phyloP scores from a whole-genome alignment of 257 asterid genomes.

The Linaria vulgaris region DNA sequence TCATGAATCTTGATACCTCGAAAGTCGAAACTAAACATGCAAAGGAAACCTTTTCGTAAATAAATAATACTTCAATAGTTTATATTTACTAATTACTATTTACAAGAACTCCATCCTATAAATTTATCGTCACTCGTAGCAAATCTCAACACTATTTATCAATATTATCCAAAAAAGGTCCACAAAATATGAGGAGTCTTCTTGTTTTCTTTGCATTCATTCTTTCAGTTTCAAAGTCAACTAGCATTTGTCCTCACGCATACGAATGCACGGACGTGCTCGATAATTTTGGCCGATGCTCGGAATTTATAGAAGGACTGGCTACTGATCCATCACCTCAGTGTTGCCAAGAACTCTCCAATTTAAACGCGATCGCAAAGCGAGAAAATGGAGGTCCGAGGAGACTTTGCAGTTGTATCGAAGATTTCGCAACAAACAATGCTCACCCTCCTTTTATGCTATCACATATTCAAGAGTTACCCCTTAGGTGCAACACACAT shows the following conservation, averaged over 20 bases:
- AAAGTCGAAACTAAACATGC: slow-evolving; percentile 6
- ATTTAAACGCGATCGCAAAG: slow-evolving; percentile 24
- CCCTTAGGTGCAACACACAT: slow-evolving; percentile 30
- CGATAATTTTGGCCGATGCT: slow-evolving; percentile 23
- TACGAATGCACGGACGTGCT: slow-evolving; percentile 30
- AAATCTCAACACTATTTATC: background rate
- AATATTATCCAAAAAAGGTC: background rate
- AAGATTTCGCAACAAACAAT: slow-evolving; percentile 12
- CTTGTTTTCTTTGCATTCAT: background rate
- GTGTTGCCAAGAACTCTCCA: slow-evolving; percentile 25
- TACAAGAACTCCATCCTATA: background rate
- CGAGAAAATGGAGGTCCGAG: slow-evolving; percentile 15
- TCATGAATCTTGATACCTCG: slow-evolving; percentile 18
- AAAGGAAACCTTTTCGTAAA: slow-evolving; percentile 14
- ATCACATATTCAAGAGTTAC: slow-evolving; percentile 30
- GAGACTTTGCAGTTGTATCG: slow-evolving; percentile 39
- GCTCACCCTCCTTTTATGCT: slow-evolving; percentile 1
- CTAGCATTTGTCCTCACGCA: background rate
- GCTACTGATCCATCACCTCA: background rate
- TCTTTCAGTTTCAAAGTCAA: background rate
- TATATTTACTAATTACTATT: no score
- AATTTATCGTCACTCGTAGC: no score
- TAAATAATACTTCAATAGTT: no score
- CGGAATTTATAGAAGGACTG: slow-evolving; percentile 18
- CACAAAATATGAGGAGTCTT: background rate